A percentile compares a stretch with the other conserved stretches of the same genome.
Conservation (phyloP, 768 basidiomycete genomes). For the Leucogyrophana mollusca region DNA sequence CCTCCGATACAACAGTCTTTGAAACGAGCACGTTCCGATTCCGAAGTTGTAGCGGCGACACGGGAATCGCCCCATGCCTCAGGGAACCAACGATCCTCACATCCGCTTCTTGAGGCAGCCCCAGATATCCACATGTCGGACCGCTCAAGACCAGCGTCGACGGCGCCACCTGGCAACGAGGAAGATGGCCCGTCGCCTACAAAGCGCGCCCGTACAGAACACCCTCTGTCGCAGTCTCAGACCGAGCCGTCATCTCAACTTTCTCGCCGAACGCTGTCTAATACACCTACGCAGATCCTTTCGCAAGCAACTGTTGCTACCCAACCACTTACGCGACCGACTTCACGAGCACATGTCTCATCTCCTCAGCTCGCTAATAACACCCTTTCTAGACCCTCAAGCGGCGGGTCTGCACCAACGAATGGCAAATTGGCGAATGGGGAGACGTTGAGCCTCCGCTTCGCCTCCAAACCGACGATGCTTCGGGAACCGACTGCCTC, state of each 20-base stretch:
- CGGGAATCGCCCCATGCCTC: slow-evolving; percentile 11
- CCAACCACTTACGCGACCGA: slow-evolving; percentile 24
- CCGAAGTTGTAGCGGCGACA: slow-evolving; percentile 43
- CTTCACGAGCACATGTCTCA: slow-evolving; percentile 30
- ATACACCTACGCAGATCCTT: slow-evolving; percentile 6
- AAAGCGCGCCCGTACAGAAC: slow-evolving; percentile 70
- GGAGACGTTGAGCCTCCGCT: slow-evolving; percentile 51
- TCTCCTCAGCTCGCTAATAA: slow-evolving; percentile 38
- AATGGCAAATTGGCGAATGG: slow-evolving; percentile 46
- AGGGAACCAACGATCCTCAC: slow-evolving; percentile 16
- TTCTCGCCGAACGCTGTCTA: slow-evolving; percentile 8
- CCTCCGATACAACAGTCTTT: slow-evolving; percentile 46
- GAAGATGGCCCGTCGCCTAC: slow-evolving; percentile 66
- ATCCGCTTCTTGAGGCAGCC: slow-evolving; percentile 30
- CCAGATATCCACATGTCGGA: slow-evolving; percentile 47
- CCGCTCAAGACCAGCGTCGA: slow-evolving; percentile 50
- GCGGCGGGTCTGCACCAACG: slow-evolving; percentile 34
- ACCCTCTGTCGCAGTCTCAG: slow-evolving; percentile 27
- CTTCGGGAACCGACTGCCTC: slow-evolving; percentile 54
- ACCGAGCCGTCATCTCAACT: slow-evolving; percentile 9
- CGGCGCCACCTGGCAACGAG: slow-evolving; percentile 46
- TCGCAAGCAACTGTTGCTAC: slow-evolving; percentile 12
- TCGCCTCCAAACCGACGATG: slow-evolving; percentile 64
- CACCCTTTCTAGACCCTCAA: slow-evolving; percentile 48
- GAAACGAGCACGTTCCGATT: slow-evolving; percentile 66